phyloP scores from a whole-genome alignment of 768 basidiomycete genomes.

The Pleurotus eryngii region DNA sequence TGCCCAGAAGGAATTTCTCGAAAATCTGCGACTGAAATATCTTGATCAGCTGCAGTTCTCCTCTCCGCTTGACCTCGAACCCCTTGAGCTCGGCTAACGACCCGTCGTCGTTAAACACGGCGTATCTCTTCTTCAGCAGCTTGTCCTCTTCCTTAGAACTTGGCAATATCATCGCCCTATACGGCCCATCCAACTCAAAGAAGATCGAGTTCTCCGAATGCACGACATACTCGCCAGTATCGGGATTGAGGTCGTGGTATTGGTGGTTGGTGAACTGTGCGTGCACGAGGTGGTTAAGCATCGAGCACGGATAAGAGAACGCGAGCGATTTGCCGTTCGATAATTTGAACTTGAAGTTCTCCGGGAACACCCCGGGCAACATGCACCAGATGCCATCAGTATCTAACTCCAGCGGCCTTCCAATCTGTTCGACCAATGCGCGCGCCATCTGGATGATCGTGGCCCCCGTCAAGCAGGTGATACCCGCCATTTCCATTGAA shows the following conservation, averaged over 20 bases:
- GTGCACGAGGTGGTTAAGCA: constrained; percentile 98
- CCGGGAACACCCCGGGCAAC: constrained; percentile 96
- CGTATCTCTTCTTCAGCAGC: constrained; percentile 96
- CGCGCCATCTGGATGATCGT: constrained; percentile 99
- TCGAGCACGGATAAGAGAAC: constrained; percentile 97
- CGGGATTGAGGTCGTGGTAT: constrained; percentile 88
- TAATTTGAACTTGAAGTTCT: constrained; percentile 95
- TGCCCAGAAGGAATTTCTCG: constrained; percentile 92
- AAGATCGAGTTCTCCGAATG: constrained; percentile 98
- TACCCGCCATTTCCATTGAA: constrained; percentile 99
- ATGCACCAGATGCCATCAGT: constrained; percentile 99
- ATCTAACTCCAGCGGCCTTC: constrained; percentile 93
- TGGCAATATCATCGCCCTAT: constrained; percentile 98
- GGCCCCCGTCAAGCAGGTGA: constrained; percentile 96
- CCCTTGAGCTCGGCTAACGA: constrained; percentile 98
- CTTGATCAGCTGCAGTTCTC: constrained; percentile 97
- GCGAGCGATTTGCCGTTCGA: constrained; percentile 80
- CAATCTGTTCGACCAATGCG: constrained; percentile 95
- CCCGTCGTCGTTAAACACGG: constrained; percentile 97
- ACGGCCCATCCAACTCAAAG: constrained; percentile 98
- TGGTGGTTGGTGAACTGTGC: constrained; percentile 96
- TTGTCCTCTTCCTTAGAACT: constrained; percentile 99
- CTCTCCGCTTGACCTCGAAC: constrained; percentile 97
- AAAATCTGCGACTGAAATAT: constrained; percentile 99
- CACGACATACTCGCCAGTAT: constrained; percentile 79